Base-by-base conservation (phyloP, 192 early-diverging fungal species). In the Ambispora gerdemannii region DNA sequence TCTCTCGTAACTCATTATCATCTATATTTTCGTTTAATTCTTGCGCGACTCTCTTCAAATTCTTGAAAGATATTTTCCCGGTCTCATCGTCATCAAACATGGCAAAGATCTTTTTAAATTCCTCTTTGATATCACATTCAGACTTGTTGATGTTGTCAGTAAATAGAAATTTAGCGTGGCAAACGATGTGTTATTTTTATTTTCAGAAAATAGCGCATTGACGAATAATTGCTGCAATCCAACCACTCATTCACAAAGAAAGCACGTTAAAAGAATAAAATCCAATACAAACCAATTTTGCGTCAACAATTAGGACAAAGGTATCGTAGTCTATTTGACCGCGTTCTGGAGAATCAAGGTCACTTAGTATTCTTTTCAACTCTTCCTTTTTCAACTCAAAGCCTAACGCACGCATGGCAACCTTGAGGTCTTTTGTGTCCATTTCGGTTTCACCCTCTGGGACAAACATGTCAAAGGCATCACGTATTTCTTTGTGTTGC, bases 41-140 rank as follows among this genome's bases (percentile, higher is more conserved):
- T 22, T 75, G 69, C 6, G 90, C 80, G 2, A 91, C 78, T 17
- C 80, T 70, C 68, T 84, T 77, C 67, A 94, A 75, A 72, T 94
- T 93, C 63, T 86, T 89, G 62, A 93, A 82, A 35, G 91, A 85
- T 51, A 94, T 94, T 56, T 78, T 85, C 56, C 75, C 86, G 33
- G 83, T 91, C 62, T 78, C 78, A 56, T 78, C 87, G 69, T 90
- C 89, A 75, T 94, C 91, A 81, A 94, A 93, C 43, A 93, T 77
- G 31, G 74, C 80, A 78, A 94, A 94, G 3, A 91, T 88, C 53
- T 87, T 89, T 35, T 84, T 47, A 50, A 94, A 86, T 68, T 94
- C 89, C 49, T 91, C 84, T 50, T 76, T 72, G 31, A 88, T 80
- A 75, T 92, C 86, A 62, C 81, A 79, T 66, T 90, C 88, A 15